Evolutionary conservation across 2,329 filamentous ascomycete species (phyloP).

Genomic region (Fusarium sp.): DNA sequence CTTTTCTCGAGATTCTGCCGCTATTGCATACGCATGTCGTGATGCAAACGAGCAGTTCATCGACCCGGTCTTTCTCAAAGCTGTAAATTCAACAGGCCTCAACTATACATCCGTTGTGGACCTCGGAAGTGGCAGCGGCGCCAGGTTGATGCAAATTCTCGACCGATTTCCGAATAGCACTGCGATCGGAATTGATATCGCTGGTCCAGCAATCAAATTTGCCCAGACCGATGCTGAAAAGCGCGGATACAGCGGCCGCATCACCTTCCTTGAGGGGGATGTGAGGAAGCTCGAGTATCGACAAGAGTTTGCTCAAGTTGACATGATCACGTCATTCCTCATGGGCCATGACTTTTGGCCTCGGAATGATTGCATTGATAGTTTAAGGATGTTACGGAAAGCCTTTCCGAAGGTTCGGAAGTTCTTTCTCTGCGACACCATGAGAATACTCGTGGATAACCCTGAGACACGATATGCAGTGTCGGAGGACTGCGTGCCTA

Average conservation of each 20-base stretch:
- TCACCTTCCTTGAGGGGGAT: neutral
- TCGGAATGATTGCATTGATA: neutral
- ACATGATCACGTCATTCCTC: neutral
- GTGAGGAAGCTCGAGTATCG: neutral
- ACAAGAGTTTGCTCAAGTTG: neutral
- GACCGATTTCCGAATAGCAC: neutral
- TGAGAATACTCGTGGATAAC: neutral
- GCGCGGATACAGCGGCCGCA: neutral
- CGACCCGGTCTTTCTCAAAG: neutral
- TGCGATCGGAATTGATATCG: neutral
- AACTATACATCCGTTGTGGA: neutral
- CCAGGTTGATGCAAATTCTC: neutral
- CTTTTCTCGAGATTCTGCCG: neutral
- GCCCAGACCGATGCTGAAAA: neutral
- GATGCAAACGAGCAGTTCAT: neutral
- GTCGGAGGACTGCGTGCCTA: neutral
- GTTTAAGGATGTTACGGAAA: neutral
- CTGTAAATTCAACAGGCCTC: neutral
- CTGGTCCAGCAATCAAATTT: neutral
- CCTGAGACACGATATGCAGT: neutral
- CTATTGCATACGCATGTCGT: neutral
- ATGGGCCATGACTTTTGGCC: neutral
- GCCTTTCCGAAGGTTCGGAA: neutral
- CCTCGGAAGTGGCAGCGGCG: neutral
- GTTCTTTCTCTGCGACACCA: neutral